Conservation (phyloP, 345 rosid genomes). For the Eucalyptus polybractea region DNA sequence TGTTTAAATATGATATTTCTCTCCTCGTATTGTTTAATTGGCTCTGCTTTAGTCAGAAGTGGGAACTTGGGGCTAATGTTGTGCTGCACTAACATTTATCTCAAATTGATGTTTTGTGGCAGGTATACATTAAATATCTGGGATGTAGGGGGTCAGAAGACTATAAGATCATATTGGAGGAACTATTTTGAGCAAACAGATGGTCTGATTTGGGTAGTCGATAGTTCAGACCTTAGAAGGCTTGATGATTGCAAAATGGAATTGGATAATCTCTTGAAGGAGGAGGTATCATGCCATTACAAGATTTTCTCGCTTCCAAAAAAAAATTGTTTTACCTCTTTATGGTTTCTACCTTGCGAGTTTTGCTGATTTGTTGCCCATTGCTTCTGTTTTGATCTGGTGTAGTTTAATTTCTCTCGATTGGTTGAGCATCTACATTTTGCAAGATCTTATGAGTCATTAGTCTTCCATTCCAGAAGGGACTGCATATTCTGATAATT, state of each 20-base stretch:
- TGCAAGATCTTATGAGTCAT: background rate
- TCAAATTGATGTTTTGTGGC: background rate
- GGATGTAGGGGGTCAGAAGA: constrained; percentile 96
- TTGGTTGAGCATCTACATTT: background rate
- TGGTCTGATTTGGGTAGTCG: constrained; percentile 95
- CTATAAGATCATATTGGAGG: constrained; percentile 91
- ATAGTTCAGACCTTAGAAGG: constrained; percentile 87
- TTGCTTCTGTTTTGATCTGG: background rate
- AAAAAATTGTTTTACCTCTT: background rate
- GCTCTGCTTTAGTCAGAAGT: background rate
- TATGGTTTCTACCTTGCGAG: background rate
- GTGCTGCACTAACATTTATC: background rate
- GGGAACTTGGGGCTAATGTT: background rate
- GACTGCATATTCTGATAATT: background rate
- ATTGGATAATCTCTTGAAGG: constrained; percentile 85
- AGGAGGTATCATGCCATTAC: constrained; percentile 45
- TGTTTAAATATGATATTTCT: background rate
- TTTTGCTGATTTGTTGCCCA: background rate
- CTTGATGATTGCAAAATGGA: constrained; percentile 90
- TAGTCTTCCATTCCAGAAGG: background rate
- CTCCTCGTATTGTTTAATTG: background rate
- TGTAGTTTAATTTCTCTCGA: background rate
- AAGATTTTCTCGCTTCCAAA: background rate
- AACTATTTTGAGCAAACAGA: constrained; percentile 96
- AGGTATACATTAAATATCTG: constrained; percentile 84